Conservation (phyloP, 176 grass and related monocot genomes). For the Cenchrus fungigraminus region DNA sequence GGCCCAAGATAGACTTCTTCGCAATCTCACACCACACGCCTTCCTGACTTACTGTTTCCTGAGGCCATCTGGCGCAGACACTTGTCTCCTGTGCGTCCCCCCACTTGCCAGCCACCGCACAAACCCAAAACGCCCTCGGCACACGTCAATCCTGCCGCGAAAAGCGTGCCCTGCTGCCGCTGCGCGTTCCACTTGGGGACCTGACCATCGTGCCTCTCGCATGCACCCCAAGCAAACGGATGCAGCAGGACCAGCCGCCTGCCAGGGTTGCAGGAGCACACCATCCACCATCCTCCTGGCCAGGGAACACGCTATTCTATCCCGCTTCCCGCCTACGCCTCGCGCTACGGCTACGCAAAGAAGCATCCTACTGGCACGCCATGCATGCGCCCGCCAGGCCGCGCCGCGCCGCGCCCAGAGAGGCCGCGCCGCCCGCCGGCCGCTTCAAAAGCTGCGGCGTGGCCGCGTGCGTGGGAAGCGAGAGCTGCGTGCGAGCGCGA, state of each 20-base stretch:
- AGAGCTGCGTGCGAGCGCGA: not conserved
- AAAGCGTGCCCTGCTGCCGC: not conserved
- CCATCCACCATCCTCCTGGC: not conserved
- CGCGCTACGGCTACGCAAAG: slow-evolving; percentile 46
- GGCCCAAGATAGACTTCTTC: too few species aligned
- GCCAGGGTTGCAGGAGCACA: not conserved
- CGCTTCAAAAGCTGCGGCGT: not conserved
- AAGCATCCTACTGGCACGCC: slow-evolving; percentile 38
- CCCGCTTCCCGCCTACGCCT: not conserved
- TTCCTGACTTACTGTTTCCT: not conserved
- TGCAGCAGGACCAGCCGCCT: not conserved
- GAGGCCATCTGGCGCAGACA: not conserved
- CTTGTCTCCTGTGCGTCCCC: not conserved
- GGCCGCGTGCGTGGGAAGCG: too few species aligned
- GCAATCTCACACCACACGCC: too few species aligned
- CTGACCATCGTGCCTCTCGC: not conserved
- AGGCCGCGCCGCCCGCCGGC: not conserved
- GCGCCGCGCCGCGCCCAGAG: too few species aligned
- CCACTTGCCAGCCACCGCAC: not conserved
- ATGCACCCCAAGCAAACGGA: not conserved
- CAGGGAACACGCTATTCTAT: not conserved
- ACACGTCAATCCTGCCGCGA: not conserved
- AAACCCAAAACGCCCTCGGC: too few species aligned
- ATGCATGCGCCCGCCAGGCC: not conserved
- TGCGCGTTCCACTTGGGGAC: not conserved